Evolutionary conservation across 2,329 filamentous ascomycete species (phyloP).

Genomic region (Sporothrix curviconia): DNA sequence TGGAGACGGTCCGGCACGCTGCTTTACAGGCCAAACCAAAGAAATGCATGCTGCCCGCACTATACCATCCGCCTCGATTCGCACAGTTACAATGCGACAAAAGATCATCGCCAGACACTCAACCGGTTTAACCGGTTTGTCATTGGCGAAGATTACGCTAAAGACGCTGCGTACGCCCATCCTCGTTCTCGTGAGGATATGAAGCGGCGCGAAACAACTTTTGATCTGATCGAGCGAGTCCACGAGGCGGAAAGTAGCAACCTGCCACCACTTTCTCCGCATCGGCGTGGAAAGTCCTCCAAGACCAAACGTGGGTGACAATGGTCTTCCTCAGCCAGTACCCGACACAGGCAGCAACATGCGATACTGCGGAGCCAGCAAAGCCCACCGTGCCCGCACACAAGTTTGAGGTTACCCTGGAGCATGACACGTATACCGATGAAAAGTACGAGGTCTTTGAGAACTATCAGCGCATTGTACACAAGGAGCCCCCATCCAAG

Average conservation of each 20-base stretch:
- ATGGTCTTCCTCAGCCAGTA: not conserved
- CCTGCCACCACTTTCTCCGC: slow-evolving; percentile 29
- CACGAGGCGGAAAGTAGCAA: slow-evolving; percentile 59
- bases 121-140: slow-evolving; percentile 68
- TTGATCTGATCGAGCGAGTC: slow-evolving; percentile 59
- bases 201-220: slow-evolving; percentile 58
- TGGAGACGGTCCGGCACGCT: slow-evolving; percentile 69
- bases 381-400: slow-evolving; percentile 52
- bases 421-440: slow-evolving; percentile 62
- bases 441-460: slow-evolving; percentile 69
- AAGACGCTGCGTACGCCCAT: slow-evolving; percentile 55
- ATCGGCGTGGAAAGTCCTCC: not conserved
- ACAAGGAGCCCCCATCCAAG: slow-evolving; percentile 56
- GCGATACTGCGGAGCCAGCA: no score
- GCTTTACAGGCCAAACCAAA: slow-evolving; percentile 72
- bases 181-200: slow-evolving; percentile 62
- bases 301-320: not conserved
- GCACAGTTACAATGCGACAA: slow-evolving; percentile 55
- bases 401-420: slow-evolving; percentile 61
- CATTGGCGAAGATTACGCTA: slow-evolving; percentile 60
- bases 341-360: not conserved
- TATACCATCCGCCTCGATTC: slow-evolving; percentile 75
- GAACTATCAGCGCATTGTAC: slow-evolving; percentile 69
- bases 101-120: slow-evolving; percentile 67
- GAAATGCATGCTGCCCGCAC: slow-evolving; percentile 81